Base-by-base conservation (phyloP, 352 stramenopile species). In the Phytophthora ramorum region DNA sequence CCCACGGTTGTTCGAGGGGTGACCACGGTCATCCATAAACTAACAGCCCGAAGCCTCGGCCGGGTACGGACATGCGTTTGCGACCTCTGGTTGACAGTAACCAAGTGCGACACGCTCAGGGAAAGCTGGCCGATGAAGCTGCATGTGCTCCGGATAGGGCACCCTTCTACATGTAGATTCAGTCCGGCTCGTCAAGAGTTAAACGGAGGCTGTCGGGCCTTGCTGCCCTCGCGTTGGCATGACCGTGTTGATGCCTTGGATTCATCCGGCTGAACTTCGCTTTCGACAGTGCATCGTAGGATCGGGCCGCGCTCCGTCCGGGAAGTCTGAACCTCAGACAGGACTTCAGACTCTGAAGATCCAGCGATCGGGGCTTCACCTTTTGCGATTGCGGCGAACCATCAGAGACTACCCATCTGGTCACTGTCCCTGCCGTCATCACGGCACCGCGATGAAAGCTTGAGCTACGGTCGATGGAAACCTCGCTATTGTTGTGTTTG, bases 401-500 rank as follows among this genome's bases (percentile, higher is more conserved):
- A 24, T 52, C 19, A 2, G 54, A 37, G 13, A 26, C 30, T 6
- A 7, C 1, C 26, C 28, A 35, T 24, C 17, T 53, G 28, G 26
- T 35, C 26, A 35, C n/a, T 14, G 10, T 0, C 28, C 14, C 13
- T 51, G 57, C 46, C 57, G 58, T 64, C 57, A 64, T 58, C 57
- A 44, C 45, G 13, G 16, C 22, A 50, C 32, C 34, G 35, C 24
- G 24, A 28, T 28, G 24, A 28, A 28, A 4, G 24, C 24, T 4
- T 28, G 24, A 28, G 24, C 24, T 2, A 28, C 24, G 24, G 4
- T 34, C 45, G 17, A 26, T 14, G 24, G 10, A n/a, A 6, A 14
- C 44, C 55, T 49, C 34, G 34, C 34, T 63, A 49, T 63, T 63
- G 24, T 63, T 63, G 20, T 55, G 7, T 24, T 48, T 19, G 5